Evolutionary conservation across 1,284 basidiomycete genomes (phyloP).

Genomic region (Marasmius oreades): DNA sequence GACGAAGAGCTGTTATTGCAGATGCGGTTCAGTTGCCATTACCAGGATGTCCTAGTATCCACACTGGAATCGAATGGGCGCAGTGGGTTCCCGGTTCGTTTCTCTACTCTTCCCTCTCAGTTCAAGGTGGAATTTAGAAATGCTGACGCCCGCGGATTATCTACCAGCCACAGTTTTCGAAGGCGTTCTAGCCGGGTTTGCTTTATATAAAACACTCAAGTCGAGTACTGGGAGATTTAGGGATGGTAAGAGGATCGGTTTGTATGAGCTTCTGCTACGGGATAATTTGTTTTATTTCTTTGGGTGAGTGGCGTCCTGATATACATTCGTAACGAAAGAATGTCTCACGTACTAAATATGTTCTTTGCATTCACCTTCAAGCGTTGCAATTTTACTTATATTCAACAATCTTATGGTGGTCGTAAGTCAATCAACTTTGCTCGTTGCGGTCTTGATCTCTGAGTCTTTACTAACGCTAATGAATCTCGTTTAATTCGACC

Average conservation of each 20-base stretch:
- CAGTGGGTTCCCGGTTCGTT: constrained; percentile 34
- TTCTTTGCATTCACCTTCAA: constrained; percentile 9
- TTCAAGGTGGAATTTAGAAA: neutral
- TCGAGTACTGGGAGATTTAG: constrained; percentile 22
- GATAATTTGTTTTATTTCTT: constrained; percentile 41
- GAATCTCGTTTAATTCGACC: constrained; percentile 1
- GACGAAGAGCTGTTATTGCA: constrained; percentile 29
- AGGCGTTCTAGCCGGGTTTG: constrained; percentile 36
- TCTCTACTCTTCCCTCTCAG: too few relatives aligned
- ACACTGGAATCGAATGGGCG: constrained; percentile 43
- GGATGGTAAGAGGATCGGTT: constrained; percentile 17
- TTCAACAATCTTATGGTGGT: constrained; percentile 46
- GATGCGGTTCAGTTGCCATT: constrained; percentile 31
- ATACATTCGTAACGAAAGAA: neutral
- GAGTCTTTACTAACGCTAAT: neutral
- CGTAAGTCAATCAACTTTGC: too few relatives aligned
- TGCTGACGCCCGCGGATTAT: neutral
- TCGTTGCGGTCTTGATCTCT: neutral
- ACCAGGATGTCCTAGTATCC: constrained; percentile 40
- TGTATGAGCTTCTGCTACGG: constrained; percentile 30
- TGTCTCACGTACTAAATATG: neutral
- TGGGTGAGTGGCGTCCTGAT: constrained; percentile 28
- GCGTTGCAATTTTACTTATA: constrained; percentile 30
- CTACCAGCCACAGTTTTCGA: constrained; percentile 33
- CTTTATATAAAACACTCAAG: constrained; percentile 30